phyloP scores from a whole-genome alignment of 805 yeast genomes.

The Barnettozyma pratensis region DNA sequence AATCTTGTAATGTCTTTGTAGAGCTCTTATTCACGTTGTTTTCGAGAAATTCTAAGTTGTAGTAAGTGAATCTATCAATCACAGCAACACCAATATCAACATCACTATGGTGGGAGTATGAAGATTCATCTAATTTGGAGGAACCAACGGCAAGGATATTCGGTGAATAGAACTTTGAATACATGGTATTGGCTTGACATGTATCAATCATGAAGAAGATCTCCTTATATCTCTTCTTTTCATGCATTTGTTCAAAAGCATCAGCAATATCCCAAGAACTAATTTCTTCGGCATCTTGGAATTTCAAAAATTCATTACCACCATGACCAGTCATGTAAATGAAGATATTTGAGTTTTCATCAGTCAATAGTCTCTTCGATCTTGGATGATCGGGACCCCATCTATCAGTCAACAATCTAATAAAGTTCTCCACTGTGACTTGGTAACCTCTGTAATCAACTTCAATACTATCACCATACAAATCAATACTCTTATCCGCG shows the following conservation, averaged over 20 bases:
- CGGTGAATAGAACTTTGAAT: slow-evolving; percentile 85
- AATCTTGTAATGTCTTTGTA: slow-evolving; percentile 67
- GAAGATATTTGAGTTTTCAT: slow-evolving; percentile 90
- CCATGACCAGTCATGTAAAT: slow-evolving; percentile 98
- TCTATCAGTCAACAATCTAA: slow-evolving; percentile 88
- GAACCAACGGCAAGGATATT: slow-evolving; percentile 92
- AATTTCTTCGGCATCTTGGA: slow-evolving; percentile 97
- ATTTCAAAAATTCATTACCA: slow-evolving; percentile 93
- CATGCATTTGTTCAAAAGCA: slow-evolving; percentile 96
- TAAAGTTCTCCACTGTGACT: slow-evolving; percentile 94
- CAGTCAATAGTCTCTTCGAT: slow-evolving; percentile 84
- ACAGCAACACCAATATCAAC: slow-evolving; percentile 96
- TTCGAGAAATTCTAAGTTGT: slow-evolving; percentile 84
- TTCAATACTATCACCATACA: slow-evolving; percentile 91
- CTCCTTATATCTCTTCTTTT: slow-evolving; percentile 91
- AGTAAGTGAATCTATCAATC: slow-evolving; percentile 93
- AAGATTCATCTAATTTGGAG: slow-evolving; percentile 78
- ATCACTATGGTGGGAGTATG: slow-evolving; percentile 95
- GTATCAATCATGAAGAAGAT: slow-evolving; percentile 97
- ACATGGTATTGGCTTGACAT: slow-evolving; percentile 98
- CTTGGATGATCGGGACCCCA: slow-evolving; percentile 95
- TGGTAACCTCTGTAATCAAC: slow-evolving; percentile 98
- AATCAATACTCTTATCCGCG: slow-evolving; percentile 84
- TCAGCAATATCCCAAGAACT: slow-evolving; percentile 94
- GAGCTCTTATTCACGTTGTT: slow-evolving; percentile 66